phyloP scores from a whole-genome alignment of 345 rosid species.

The Salix caprea region DNA sequence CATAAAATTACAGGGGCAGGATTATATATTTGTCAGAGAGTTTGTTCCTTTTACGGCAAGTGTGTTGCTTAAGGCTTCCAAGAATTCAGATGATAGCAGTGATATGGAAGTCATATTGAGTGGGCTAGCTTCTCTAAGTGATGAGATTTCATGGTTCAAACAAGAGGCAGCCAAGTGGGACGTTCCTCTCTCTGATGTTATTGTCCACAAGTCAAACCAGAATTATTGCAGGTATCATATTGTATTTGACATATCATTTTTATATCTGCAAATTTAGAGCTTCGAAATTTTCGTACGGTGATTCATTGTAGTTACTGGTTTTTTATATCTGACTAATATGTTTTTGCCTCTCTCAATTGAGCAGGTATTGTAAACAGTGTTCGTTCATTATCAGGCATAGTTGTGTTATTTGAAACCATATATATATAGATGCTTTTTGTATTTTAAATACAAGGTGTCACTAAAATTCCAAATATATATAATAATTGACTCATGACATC shows the following conservation, averaged over 20 bases:
- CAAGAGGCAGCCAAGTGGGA: slow-evolving; percentile 65
- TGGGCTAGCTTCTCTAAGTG: slow-evolving; percentile 54
- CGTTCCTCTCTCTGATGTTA: slow-evolving; percentile 48
- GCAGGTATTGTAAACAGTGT: background rate
- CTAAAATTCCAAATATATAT: too few species aligned
- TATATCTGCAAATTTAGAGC: background rate
- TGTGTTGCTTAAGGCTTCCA: slow-evolving; percentile 64
- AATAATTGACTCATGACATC: too few species aligned
- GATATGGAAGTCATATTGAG: slow-evolving; percentile 70
- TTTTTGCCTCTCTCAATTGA: too few species aligned
- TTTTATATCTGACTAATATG: too few species aligned
- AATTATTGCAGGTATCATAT: slow-evolving; percentile 53
- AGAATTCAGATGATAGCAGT: slow-evolving; percentile 45
- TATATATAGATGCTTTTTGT: too few species aligned
- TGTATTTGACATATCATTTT: background rate
- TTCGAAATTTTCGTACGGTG: background rate
- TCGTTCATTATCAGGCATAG: background rate
- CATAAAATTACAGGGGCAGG: slow-evolving; percentile 60
- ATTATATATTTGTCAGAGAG: slow-evolving; percentile 72
- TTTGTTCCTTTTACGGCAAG: slow-evolving; percentile 65
- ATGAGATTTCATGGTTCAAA: slow-evolving; percentile 81
- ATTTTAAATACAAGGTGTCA: too few species aligned
- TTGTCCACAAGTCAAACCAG: slow-evolving; percentile 48
- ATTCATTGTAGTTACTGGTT: background rate
- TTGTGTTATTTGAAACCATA: background rate